Conservation (phyloP, 2,329 filamentous ascomycete genomes). For the Stagonosporopsis vannaccii region DNA sequence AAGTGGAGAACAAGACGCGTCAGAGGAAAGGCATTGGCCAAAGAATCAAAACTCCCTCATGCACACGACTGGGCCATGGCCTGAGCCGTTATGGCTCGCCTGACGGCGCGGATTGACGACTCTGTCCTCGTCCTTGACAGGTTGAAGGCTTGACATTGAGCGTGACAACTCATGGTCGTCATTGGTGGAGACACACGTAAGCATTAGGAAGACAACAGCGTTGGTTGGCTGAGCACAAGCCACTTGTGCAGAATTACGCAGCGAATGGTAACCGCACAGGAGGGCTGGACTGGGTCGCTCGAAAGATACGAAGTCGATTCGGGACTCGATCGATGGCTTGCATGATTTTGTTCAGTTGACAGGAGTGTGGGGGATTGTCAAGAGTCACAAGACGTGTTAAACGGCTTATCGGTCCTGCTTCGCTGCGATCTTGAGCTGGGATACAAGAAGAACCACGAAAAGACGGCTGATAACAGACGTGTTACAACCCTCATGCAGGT, state of each 20-base stretch:
- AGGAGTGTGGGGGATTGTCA: slow-evolving; percentile 17
- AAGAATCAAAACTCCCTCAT: not conserved
- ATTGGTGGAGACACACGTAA: slow-evolving; percentile 24
- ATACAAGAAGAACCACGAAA: slow-evolving; percentile 5
- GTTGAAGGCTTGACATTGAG: slow-evolving; percentile 8
- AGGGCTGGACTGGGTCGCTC: slow-evolving; percentile 8
- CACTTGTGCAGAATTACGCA: slow-evolving; percentile 7
- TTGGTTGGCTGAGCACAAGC: slow-evolving; percentile 6
- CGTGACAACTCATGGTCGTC: slow-evolving; percentile 12
- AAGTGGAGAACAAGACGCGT: slow-evolving; percentile 10
- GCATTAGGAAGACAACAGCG: not conserved
- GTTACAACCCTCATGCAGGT: slow-evolving; percentile 13
- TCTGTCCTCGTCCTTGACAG: not conserved
- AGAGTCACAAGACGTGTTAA: slow-evolving; percentile 12
- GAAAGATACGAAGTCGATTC: slow-evolving; percentile 9
- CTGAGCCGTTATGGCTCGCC: not conserved
- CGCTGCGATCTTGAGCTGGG: slow-evolving; percentile 4
- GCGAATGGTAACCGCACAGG: slow-evolving; percentile 5
- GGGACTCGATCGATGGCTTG: slow-evolving; percentile 17
- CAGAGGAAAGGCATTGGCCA: slow-evolving; percentile 3
- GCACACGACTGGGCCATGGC: slow-evolving; percentile 1
- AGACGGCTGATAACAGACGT: slow-evolving; percentile 14
- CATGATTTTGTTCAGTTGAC: slow-evolving; percentile 10
- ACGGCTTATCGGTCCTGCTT: slow-evolving; percentile 20
- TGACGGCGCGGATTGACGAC: slow-evolving; percentile 2